phyloP scores from a whole-genome alignment of 495 filamentous ascomycete genomes.

The Xylaria cubensis region DNA sequence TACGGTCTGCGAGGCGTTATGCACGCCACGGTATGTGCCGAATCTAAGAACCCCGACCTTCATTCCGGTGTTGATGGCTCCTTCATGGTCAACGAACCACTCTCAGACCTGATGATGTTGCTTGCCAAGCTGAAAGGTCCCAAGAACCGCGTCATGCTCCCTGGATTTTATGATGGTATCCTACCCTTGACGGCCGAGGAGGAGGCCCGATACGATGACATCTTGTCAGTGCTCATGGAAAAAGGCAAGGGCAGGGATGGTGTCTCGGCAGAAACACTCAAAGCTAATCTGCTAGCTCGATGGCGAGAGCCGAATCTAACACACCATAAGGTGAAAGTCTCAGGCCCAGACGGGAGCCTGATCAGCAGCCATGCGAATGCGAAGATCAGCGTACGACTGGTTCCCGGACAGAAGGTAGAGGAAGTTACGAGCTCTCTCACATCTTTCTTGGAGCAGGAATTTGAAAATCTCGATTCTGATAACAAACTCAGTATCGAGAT shows the following conservation, averaged over 20 bases:
- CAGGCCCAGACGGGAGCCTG: conserved; percentile 82
- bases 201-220: conserved; percentile 81
- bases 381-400: conserved; percentile 86
- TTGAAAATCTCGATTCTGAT: conserved; percentile 71
- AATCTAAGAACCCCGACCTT: conserved; percentile 84
- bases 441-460: conserved; percentile 72
- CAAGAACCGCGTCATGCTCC: conserved; percentile 67
- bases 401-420: conserved; percentile 86
- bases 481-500: conserved; percentile 85
- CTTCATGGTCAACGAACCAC: conserved; percentile 81
- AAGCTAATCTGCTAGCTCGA: conserved; percentile 82
- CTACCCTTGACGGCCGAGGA: conserved; percentile 77
- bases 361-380: conserved; percentile 88
- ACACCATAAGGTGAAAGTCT: conserved; percentile 90
- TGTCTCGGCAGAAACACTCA: conserved; percentile 69
- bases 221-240: conserved; percentile 74
- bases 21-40: conserved; percentile 86
- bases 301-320: conserved; percentile 98
- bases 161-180: conserved; percentile 85
- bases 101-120: conserved; percentile 86
- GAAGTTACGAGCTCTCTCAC: conserved; percentile 72
- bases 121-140: conserved; percentile 77
- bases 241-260: conserved; percentile 64
- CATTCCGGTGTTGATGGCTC: conserved; percentile 97
- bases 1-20: conserved; percentile 95